Evolutionary conservation across 2,329 filamentous ascomycete species (phyloP).

Genomic region (Fusarium nelsonii): DNA sequence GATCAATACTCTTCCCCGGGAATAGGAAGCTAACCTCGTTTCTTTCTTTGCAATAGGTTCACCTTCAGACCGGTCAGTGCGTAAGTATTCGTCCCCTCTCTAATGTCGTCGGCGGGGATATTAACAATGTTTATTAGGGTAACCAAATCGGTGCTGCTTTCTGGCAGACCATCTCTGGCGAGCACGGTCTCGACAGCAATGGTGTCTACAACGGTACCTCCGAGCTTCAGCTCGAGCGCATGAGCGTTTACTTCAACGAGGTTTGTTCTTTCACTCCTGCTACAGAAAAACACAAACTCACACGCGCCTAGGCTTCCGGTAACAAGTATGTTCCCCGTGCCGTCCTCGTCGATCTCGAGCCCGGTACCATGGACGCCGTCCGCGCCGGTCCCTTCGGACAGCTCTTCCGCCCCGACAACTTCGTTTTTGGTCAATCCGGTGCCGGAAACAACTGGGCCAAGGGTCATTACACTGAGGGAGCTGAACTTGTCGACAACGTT

Average conservation of each 20-base stretch:
- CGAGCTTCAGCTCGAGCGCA: constrained; percentile 98
- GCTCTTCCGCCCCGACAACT: constrained; percentile 99
- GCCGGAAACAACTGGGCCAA: constrained; percentile 99
- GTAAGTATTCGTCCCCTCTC: constrained; percentile 65
- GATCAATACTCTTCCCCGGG: constrained; percentile 17
- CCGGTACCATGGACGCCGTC: constrained; percentile 99
- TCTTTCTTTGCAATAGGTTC: constrained; percentile 79
- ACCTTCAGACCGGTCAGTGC: constrained; percentile 99
- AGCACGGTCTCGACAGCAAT: constrained; percentile 97
- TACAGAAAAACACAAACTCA: constrained; percentile 19
- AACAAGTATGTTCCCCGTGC: constrained; percentile 99
- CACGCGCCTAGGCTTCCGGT: constrained; percentile 77
- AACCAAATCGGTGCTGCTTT: constrained; percentile 99
- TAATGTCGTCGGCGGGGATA: constrained; percentile 34
- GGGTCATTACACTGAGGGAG: constrained; percentile 99
- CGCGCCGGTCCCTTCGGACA: constrained; percentile 97
- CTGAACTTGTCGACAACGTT: constrained; percentile 97
- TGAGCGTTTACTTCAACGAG: constrained; percentile 99
- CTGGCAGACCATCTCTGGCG: constrained; percentile 90
- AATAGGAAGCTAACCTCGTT: constrained; percentile 66
- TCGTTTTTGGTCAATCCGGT: constrained; percentile 99
- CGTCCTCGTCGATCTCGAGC: constrained; percentile 99
- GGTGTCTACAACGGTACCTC: constrained; percentile 99
- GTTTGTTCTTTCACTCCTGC: constrained; percentile 52
- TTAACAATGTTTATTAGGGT: constrained; percentile 73